Evolutionary conservation across 208 protist species (phyloP).

Genomic region (Herpetomonas tarakana): DNA sequence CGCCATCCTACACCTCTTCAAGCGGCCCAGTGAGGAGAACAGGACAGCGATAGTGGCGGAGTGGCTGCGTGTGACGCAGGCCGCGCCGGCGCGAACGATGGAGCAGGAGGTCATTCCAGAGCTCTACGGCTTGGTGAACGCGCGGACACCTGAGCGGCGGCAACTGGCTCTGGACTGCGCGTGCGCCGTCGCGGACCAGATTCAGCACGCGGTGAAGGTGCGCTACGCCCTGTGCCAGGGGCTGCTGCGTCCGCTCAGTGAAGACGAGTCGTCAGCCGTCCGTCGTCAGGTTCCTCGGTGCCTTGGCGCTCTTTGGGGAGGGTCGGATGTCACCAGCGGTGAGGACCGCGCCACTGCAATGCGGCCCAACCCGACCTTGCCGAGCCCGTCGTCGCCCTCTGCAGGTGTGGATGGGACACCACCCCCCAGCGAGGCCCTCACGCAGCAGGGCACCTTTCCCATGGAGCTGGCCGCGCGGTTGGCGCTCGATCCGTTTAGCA

Average conservation of each 20-base stretch:
- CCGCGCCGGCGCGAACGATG: conserved; percentile 26
- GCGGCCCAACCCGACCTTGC: neutral
- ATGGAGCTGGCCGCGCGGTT: conserved; percentile 56
- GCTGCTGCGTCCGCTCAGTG: conserved; percentile 52
- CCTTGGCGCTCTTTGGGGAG: conserved; percentile 45
- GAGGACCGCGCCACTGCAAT: neutral
- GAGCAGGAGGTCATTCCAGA: conserved; percentile 64
- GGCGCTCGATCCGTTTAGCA: conserved; percentile 45
- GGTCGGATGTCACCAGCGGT: neutral
- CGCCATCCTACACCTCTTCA: conserved; percentile 55
- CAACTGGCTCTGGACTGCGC: conserved; percentile 60
- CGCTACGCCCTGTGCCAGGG: conserved; percentile 54
- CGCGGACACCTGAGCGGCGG: conserved; percentile 35
- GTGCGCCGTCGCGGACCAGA: conserved; percentile 28
- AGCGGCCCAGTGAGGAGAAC: conserved; percentile 37
- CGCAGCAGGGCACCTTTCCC: conserved; percentile 18
- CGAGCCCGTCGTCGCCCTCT: neutral
- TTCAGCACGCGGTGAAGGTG: conserved; percentile 22
- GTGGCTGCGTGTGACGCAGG: conserved; percentile 43
- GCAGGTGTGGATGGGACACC: neutral
- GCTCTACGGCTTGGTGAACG: conserved; percentile 63
- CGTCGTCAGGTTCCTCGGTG: conserved; percentile 52
- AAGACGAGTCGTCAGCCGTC: conserved; percentile 55
- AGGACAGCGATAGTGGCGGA: conserved; percentile 35
- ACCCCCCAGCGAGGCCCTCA: conserved; percentile 1